Evolutionary conservation across 306 rosid species (phyloP), one percentile per base, ranked within the genome.

Genomic region (Citrullus colocynthis): DNA sequence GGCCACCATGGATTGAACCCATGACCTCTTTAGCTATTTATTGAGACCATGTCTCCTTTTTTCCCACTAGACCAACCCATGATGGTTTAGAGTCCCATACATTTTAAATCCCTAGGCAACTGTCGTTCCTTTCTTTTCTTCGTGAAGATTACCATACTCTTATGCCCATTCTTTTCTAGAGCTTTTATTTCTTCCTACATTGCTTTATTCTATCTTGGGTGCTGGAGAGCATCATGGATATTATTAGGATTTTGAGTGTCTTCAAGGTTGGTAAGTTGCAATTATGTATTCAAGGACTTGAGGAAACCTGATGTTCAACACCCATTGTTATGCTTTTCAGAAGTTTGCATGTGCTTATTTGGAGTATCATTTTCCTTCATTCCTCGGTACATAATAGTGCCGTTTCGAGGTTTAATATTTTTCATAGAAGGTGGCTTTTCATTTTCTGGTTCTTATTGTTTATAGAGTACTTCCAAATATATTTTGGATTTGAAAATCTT

Each of bases 401-500:
- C 20, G 32, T 62, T 62, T 30, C 7, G 9, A 30, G 32, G n/a
- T 15, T 62, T 62, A 0, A 39, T 62, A 14, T 62, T 62, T 32
- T 62, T 32, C 2, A 14, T 62, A 12, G 66, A 28, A 62, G 41
- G 20, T 17, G n/a, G n/a, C 7, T 2, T 62, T 10, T 62, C 20
- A 32, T 30, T 62, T 54, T 62, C 71, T 64, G 71, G 71, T 16
- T 14, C 2, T 64, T 34, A 7, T 64, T 30, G 67, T 4, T 59
- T 24, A 36, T 59, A 6, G 65, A 24, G 6, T 62, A 62, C 41
- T 62, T 32, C 42, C 20, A 28, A 51, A 1, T 51, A 2, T 51
- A 14, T 71, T 78, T 58, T 44, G 8, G 32, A 66, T 80, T 54
- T 42, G 71, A 42, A 55, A 36, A 83, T 76, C 34, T 69, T 58